Evolutionary conservation across 2,329 filamentous ascomycete genomes (phyloP).

Genomic region (Sporothrix pseudoabietina): DNA sequence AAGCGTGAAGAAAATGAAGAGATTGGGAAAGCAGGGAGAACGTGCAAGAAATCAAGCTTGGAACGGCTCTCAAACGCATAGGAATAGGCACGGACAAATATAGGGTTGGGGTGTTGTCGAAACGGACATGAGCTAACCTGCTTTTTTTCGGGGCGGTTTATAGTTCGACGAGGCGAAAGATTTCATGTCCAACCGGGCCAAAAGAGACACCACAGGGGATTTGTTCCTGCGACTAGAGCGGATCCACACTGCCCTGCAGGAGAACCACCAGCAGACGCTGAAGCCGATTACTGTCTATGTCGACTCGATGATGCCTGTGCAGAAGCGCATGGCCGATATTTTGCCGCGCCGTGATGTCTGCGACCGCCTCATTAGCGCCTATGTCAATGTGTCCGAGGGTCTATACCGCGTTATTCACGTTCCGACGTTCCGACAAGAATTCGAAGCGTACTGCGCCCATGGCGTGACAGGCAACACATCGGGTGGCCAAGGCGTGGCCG

Average conservation of each 20-base stretch:
- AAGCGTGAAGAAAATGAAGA: background rate
- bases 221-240: slow-evolving; percentile 50
- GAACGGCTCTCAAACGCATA: background rate
- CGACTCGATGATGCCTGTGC: slow-evolving; percentile 60
- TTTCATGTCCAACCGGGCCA: slow-evolving; percentile 50
- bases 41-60: background rate
- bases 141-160: slow-evolving; percentile 24
- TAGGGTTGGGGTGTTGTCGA: background rate
- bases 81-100: background rate
- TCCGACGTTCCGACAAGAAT: slow-evolving; percentile 54
- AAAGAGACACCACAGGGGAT: slow-evolving; percentile 47
- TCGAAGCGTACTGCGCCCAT: slow-evolving; percentile 54
- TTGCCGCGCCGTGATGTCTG: slow-evolving; percentile 54
- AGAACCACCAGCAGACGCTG: slow-evolving; percentile 51
- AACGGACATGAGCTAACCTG: slow-evolving; percentile 12
- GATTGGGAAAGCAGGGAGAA: background rate
- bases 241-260: slow-evolving; percentile 52
- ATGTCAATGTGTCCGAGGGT: slow-evolving; percentile 55
- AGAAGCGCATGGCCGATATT: slow-evolving; percentile 61
- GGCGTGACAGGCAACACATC: slow-evolving; percentile 15
- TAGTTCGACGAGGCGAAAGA: slow-evolving; percentile 59
- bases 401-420: slow-evolving; percentile 58
- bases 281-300: slow-evolving; percentile 59
- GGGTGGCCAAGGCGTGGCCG: slow-evolving; percentile 45
- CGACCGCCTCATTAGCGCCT: slow-evolving; percentile 53